Evolutionary conservation across 2,329 filamentous ascomycete species (phyloP).

Genomic region (Ceratocystis variospora): DNA sequence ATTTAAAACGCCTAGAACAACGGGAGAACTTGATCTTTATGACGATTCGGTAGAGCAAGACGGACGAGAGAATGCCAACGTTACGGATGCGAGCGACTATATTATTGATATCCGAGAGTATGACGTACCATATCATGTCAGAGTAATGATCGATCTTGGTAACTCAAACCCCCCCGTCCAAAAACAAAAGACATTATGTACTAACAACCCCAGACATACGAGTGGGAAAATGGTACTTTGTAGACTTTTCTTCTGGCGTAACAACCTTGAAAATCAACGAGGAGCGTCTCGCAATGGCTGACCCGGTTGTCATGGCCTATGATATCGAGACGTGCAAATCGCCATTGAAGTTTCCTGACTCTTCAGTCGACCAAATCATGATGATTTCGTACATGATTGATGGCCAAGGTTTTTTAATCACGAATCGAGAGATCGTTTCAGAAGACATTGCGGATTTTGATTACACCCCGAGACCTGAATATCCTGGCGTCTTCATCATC

Average conservation of each 20-base stretch:
- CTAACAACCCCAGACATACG: constrained; percentile 56
- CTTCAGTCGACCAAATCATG: constrained; percentile 92
- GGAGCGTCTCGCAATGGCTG: constrained; percentile 75
- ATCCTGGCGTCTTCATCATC: constrained; percentile 87
- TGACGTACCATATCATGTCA: constrained; percentile 97
- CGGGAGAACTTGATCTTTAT: constrained; percentile 85
- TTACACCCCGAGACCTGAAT: constrained; percentile 94
- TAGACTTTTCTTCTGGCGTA: constrained; percentile 83
- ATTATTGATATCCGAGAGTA: constrained; percentile 98
- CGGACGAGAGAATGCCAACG: constrained; percentile 58
- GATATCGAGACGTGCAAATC: constrained; percentile 97
- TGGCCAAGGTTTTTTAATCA: constrained; percentile 93
- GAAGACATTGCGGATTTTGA: constrained; percentile 97
- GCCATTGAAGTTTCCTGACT: constrained; percentile 91
- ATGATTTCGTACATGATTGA: constrained; percentile 99
- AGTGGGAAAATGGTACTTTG: constrained; percentile 92
- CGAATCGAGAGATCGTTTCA: constrained; percentile 92
- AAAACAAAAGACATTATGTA: background rate
- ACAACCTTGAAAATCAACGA: constrained; percentile 75
- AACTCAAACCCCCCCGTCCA: background rate
- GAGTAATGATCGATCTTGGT: constrained; percentile 94
- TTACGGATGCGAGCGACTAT: constrained; percentile 86
- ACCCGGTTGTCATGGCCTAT: constrained; percentile 96
- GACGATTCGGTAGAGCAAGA: constrained; percentile 74
- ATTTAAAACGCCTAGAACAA: constrained; percentile 39